Evolutionary conservation across 441 rosid genomes (phyloP), one percentile per base, ranked within the genome.

Genomic region (Euphorbia celastroides): DNA sequence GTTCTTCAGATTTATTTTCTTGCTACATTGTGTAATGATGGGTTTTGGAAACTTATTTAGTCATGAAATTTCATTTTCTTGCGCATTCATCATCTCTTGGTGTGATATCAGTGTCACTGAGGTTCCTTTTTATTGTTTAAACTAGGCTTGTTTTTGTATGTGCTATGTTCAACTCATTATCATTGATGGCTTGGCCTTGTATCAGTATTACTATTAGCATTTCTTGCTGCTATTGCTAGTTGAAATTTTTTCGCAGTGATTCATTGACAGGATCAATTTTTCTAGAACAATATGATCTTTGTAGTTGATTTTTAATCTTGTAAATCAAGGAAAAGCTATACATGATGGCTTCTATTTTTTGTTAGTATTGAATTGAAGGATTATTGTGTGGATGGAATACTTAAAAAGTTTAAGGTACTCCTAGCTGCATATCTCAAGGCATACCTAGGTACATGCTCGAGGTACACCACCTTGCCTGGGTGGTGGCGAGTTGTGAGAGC

Each of bases 51-150:
- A 1, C 6, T 5, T 44, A 5, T 30, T 20, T 16, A 42, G 36
- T 26, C 55, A 52, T 44, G 14, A 42, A 23, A 25, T 42, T 44
- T 42, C 25, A 62, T 62, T 20, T 62, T 62, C 50, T 64, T 44
- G 7, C 4, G 2, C 2, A 17, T 17, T 46, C 38, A 27, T 5
- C n/a, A 30, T 63, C 50, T 44, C 25, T 7, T 26, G 22, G 26
- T 5, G 12, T 8, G 44, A 9, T 38, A 38, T 38, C 44, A 38
- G 7, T 38, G 11, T 38, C 44, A 38, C 44, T 38, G 44, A 38
- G 11, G 12, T 38, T 38, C 44, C 44, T 38, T 38, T 38, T 38
- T 38, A 14, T 38, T 38, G 38, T 4, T 1, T 38, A 8, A 1
- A 38, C 44, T 38, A 38, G 44, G 12, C 44, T 38, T 38, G 44